phyloP scores from a whole-genome alignment of 2,329 filamentous ascomycete genomes.

The Geosmithia flava region DNA sequence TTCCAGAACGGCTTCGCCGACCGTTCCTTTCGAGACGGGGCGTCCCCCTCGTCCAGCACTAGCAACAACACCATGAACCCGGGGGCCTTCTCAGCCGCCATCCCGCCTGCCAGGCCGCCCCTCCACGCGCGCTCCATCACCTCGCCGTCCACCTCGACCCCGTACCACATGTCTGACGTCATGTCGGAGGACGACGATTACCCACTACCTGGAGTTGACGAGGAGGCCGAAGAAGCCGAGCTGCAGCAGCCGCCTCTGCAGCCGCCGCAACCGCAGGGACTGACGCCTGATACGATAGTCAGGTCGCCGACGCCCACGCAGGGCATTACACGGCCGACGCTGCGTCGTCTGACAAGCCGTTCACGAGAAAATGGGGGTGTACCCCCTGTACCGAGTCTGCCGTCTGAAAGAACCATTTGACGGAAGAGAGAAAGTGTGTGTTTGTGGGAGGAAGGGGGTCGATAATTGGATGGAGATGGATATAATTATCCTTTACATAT shows the following conservation, averaged over 20 bases:
- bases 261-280: neutral
- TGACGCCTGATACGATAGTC: constrained; percentile 21
- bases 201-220: constrained; percentile 59
- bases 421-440: neutral
- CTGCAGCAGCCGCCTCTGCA: too few species aligned
- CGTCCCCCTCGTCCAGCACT: constrained; percentile 10
- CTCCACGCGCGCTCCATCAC: constrained; percentile 77
- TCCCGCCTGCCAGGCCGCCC: constrained; percentile 41
- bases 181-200: constrained; percentile 59
- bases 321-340: constrained; percentile 36
- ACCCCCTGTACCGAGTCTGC: constrained; percentile 18
- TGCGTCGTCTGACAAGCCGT: constrained; percentile 16
- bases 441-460: too few species aligned
- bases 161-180: constrained; percentile 46
- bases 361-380: constrained; percentile 21
- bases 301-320: constrained; percentile 43
- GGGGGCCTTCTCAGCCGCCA: constrained; percentile 37
- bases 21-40: constrained; percentile 47
- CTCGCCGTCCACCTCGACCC: constrained; percentile 53
- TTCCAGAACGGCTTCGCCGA: constrained; percentile 88
- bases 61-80: constrained; percentile 52
- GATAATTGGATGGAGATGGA: too few species aligned
- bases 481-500: neutral
- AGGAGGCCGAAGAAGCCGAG: constrained; percentile 54
- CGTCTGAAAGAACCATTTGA: constrained; percentile 3